These are phyloP conservation scores for Paecilomyces sp. DNA, from an alignment of 2,329 filamentous ascomycete species.

Conservation along the genomic window DNA sequence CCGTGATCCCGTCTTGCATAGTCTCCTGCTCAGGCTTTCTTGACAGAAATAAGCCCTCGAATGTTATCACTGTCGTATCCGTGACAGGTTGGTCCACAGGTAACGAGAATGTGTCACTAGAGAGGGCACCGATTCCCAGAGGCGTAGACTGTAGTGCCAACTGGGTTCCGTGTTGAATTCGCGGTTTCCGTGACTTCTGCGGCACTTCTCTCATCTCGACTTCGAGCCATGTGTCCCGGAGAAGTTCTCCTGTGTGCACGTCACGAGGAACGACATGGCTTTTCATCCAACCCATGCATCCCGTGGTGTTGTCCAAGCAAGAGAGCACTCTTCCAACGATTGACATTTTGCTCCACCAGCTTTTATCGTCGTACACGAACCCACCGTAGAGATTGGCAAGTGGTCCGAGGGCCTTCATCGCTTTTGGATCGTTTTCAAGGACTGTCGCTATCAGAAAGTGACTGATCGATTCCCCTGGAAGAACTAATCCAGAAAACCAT, in stretches of 20 bases:
- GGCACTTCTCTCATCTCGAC: conserved; percentile 31
- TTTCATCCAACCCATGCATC: conserved; percentile 52
- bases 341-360: conserved; percentile 53
- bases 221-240: conserved; percentile 45
- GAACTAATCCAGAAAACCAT: conserved; percentile 48
- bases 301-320: conserved; percentile 35
- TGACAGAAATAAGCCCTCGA: conserved; percentile 19
- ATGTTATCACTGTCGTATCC: conserved; percentile 10
- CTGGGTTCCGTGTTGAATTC: conserved; percentile 37
- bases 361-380: conserved; percentile 43
- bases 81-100: conserved; percentile 23
- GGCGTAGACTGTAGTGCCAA: conserved; percentile 33
- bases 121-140: conserved; percentile 31
- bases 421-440: conserved; percentile 47
- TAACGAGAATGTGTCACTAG: conserved; percentile 29
- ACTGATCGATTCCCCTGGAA: conserved; percentile 48
- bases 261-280: conserved; percentile 34
- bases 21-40: conserved; percentile 10
- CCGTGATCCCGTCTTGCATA: conserved; percentile 8
- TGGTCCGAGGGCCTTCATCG: conserved; percentile 43
- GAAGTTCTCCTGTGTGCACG: conserved; percentile 13
- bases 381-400: conserved; percentile 48
- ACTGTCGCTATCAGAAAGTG: conserved; percentile 51
- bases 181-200: conserved; percentile 23
- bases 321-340: conserved; percentile 49